A percentile compares a stretch with the other conserved stretches of the same genome.
phyloP scores from a whole-genome alignment of 2,329 filamentous ascomycete species.

The Aspergillus oerlinghausenensis region DNA sequence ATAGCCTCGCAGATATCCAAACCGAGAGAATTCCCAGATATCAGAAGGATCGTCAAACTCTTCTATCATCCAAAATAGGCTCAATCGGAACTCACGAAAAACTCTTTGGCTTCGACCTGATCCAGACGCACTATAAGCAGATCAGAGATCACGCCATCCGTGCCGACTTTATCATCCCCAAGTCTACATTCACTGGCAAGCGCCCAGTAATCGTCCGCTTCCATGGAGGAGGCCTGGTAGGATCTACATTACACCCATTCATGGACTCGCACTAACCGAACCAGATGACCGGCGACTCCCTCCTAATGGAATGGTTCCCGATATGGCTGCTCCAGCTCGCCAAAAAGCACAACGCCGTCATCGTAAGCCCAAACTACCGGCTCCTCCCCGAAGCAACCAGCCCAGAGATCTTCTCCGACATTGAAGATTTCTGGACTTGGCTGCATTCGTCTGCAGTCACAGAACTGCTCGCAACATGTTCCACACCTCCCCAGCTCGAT shows the following conservation, averaged over 20 bases:
- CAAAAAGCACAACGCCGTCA: slow-evolving; percentile 39
- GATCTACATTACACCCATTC: background rate
- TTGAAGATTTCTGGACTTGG: slow-evolving; percentile 49
- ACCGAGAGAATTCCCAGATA: too few species aligned
- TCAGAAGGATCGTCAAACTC: too few species aligned
- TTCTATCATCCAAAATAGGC: background rate
- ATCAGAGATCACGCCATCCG: slow-evolving; percentile 34
- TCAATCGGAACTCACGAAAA: slow-evolving; percentile 1
- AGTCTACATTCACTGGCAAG: slow-evolving; percentile 28
- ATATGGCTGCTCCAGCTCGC: slow-evolving; percentile 39
- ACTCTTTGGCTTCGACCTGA: slow-evolving; percentile 36
- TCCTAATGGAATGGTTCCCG: slow-evolving; percentile 24
- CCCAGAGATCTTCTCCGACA: slow-evolving; percentile 45
- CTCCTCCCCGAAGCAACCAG: slow-evolving; percentile 48
- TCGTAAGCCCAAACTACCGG: slow-evolving; percentile 48
- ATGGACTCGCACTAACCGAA: slow-evolving; percentile 3
- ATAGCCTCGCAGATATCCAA: too few species aligned
- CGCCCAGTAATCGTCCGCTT: slow-evolving; percentile 41
- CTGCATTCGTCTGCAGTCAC: slow-evolving; percentile 18
- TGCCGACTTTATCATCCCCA: slow-evolving; percentile 36
- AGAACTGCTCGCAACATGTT: slow-evolving; percentile 9
- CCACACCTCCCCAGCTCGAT: slow-evolving; percentile 16
- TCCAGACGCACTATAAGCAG: slow-evolving; percentile 40
- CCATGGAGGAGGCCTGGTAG: slow-evolving; percentile 44
- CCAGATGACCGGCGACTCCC: slow-evolving; percentile 28